Conservation (phyloP, 306 rosid genomes). For the Sesbania bispinosa region DNA sequence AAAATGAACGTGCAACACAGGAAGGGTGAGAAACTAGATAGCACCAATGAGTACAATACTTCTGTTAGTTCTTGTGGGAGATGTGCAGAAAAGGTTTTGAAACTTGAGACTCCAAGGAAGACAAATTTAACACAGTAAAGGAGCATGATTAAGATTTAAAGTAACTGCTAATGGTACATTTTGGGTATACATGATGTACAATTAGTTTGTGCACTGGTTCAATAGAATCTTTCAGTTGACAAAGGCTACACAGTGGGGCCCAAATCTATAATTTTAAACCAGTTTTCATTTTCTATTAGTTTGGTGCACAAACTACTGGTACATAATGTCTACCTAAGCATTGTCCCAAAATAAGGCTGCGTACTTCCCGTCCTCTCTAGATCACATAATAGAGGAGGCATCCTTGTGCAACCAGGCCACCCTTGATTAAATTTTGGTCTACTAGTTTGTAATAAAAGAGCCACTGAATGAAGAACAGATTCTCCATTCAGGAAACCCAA, state of each 20-base stretch:
- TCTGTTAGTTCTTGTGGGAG: neutral
- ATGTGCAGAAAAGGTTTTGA: neutral
- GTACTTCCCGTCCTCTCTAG: too few relatives aligned
- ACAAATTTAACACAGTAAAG: neutral
- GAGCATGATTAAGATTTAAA: neutral
- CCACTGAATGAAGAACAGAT: too few relatives aligned
- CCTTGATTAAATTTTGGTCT: too few relatives aligned
- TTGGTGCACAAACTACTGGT: neutral
- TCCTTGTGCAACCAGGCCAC: too few relatives aligned
- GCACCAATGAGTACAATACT: neutral
- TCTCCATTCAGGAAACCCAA: too few relatives aligned
- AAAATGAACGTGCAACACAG: neutral
- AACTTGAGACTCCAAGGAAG: neutral
- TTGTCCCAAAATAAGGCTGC: neutral
- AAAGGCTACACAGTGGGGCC: neutral
- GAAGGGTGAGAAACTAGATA: neutral
- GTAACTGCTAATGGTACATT: neutral
- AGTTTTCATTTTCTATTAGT: neutral
- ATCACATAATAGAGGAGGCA: too few relatives aligned
- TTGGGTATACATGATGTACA: neutral
- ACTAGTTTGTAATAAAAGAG: too few relatives aligned
- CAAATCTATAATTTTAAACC: neutral
- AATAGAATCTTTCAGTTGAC: neutral
- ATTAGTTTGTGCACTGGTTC: neutral
- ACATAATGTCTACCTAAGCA: neutral